phyloP scores from a whole-genome alignment of 2,329 filamentous ascomycete genomes.

The Aschersonia sp. region DNA sequence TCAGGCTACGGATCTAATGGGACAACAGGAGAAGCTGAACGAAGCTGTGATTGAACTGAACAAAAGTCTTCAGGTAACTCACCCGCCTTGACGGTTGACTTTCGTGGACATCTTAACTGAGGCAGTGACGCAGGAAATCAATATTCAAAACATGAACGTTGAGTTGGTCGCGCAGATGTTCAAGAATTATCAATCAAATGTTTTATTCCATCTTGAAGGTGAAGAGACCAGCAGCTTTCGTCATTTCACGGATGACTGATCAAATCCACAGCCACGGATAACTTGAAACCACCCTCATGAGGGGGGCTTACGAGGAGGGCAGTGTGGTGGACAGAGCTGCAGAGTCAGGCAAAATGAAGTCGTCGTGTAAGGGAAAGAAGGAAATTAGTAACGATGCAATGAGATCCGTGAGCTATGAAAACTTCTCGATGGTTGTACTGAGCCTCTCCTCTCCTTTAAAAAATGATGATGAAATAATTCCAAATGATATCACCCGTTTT shows the following conservation, averaged over 20 bases:
- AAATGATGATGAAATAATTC: too few species aligned
- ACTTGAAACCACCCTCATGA: slow-evolving; percentile 62
- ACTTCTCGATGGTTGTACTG: too few species aligned
- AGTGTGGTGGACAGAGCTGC: not conserved
- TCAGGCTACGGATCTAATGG: not conserved
- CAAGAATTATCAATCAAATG: slow-evolving; percentile 98
- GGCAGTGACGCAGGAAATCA: slow-evolving; percentile 58
- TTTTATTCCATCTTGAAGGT: slow-evolving; percentile 96
- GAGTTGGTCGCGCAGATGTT: slow-evolving; percentile 98
- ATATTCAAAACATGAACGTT: slow-evolving; percentile 97
- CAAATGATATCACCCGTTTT: too few species aligned
- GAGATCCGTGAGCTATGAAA: not conserved
- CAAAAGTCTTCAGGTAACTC: slow-evolving; percentile 64
- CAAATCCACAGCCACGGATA: slow-evolving; percentile 54
- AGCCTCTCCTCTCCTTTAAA: too few species aligned
- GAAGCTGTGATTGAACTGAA: slow-evolving; percentile 89
- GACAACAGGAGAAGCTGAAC: slow-evolving; percentile 79
- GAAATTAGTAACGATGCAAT: not conserved
- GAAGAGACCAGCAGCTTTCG: slow-evolving; percentile 8
- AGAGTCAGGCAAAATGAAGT: not conserved
- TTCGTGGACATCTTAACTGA: not conserved
- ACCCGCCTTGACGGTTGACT: not conserved
- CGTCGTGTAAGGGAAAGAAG: not conserved
- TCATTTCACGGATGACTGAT: not conserved
- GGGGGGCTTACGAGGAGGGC: not conserved